These are phyloP conservation scores for Juglanconis sp. DNA, from an alignment of 2,329 filamentous ascomycete species.

Conservation along the genomic window DNA sequence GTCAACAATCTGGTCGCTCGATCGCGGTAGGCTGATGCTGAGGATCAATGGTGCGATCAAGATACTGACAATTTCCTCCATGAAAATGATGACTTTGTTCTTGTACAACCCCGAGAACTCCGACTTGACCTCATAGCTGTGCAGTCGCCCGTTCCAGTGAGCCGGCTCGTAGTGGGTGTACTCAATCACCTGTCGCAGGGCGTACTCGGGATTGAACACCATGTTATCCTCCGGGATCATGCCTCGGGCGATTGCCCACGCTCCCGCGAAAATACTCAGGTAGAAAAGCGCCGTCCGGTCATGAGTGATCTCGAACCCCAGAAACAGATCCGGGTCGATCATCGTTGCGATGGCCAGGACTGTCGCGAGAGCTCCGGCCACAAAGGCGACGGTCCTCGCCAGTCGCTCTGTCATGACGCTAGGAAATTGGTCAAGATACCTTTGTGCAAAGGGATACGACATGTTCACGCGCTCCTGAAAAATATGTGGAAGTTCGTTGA, in stretches of 20 bases:
- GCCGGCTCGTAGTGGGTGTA: conserved; percentile 90
- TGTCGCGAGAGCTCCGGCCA: conserved; percentile 80
- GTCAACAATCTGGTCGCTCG: conserved; percentile 89
- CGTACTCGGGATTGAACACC: conserved; percentile 89
- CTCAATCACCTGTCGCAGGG: conserved; percentile 82
- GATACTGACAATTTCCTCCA: conserved; percentile 90
- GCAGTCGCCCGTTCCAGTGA: conserved; percentile 85
- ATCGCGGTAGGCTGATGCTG: conserved; percentile 79
- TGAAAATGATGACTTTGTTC: conserved; percentile 84
- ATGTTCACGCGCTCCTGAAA: conserved; percentile 89
- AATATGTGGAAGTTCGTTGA: conserved; percentile 92
- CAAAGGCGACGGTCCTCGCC: conserved; percentile 80
- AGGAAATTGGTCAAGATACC: conserved; percentile 93
- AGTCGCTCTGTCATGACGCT: conserved; percentile 89
- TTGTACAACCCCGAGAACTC: conserved; percentile 92
- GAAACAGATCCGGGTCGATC: conserved; percentile 86
- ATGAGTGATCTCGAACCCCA: conserved; percentile 86
- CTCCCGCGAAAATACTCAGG: conserved; percentile 73
- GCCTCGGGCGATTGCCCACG: conserved; percentile 81
- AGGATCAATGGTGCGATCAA: conserved; percentile 88
- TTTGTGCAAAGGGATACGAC: conserved; percentile 88
- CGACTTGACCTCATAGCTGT: conserved; percentile 86
- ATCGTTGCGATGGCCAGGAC: conserved; percentile 81
- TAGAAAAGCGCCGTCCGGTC: conserved; percentile 91
- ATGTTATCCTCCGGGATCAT: conserved; percentile 82